phyloP scores from a whole-genome alignment of 2,329 filamentous ascomycete genomes.

The Ophiostoma sp. region DNA sequence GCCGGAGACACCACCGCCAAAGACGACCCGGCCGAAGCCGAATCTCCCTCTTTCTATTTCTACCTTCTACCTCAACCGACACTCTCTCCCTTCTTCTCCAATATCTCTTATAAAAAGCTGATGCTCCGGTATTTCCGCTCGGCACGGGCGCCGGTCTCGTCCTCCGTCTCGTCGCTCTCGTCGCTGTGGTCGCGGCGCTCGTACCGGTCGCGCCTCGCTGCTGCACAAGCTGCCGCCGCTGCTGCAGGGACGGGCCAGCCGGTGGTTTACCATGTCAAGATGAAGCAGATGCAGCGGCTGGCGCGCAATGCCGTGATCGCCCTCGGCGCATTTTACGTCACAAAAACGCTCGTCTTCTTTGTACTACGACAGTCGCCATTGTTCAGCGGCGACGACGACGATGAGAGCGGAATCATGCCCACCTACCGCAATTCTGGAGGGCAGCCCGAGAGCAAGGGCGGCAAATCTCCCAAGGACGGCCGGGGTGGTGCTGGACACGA shows the following conservation, averaged over 20 bases:
- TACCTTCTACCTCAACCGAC: background rate
- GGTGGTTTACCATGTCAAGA: slow-evolving; percentile 25
- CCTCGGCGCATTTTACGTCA: slow-evolving; percentile 12
- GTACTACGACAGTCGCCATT: background rate
- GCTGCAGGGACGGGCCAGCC: slow-evolving; percentile 10
- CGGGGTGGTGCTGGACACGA: background rate
- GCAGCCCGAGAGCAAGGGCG: slow-evolving; percentile 31
- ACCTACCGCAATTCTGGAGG: slow-evolving; percentile 43
- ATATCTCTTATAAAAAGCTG: background rate
- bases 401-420: slow-evolving; percentile 26
- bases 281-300: slow-evolving; percentile 21
- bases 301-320: slow-evolving; percentile 25
- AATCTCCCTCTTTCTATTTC: background rate
- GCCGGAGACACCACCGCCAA: background rate
- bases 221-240: background rate
- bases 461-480: background rate
- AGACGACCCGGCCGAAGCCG: background rate
- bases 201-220: background rate
- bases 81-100: background rate
- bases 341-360: background rate
- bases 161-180: background rate
- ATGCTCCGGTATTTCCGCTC: slow-evolving; percentile 11
- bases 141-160: slow-evolving; percentile 7
- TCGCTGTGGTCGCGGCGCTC: slow-evolving; percentile 13
- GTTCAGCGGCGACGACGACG: slow-evolving; percentile 21